phyloP scores from a whole-genome alignment of 495 filamentous ascomycete species.

The Xylaria palmicola region DNA sequence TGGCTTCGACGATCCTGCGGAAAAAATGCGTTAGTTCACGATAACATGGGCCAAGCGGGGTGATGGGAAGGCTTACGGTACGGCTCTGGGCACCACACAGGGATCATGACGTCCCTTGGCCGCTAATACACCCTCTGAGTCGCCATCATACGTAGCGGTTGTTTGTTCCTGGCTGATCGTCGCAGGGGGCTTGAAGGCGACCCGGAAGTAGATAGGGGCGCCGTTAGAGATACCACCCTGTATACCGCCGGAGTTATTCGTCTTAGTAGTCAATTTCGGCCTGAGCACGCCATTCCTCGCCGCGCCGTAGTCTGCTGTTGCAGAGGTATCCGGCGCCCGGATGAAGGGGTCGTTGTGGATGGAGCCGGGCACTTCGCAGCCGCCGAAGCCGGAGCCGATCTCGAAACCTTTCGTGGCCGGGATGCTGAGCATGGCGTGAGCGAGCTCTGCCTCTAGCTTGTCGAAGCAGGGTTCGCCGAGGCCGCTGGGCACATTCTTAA shows the following conservation, averaged over 20 bases:
- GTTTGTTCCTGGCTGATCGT: conserved; percentile 91
- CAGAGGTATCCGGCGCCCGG: conserved; percentile 39
- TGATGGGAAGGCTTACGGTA: not conserved
- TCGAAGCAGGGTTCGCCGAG: conserved; percentile 95
- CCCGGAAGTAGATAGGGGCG: conserved; percentile 89
- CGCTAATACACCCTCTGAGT: conserved; percentile 71
- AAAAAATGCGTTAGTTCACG: not conserved
- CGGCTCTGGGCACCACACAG: conserved; percentile 77
- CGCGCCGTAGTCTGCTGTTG: conserved; percentile 38
- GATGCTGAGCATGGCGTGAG: conserved; percentile 95
- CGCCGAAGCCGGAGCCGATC: conserved; percentile 90
- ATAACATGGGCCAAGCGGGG: not conserved
- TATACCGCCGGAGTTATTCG: conserved; percentile 95
- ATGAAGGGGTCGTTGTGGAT: conserved; percentile 93
- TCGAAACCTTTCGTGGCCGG: conserved; percentile 98
- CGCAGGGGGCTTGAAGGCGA: conserved; percentile 93
- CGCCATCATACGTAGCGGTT: conserved; percentile 76
- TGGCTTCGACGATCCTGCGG: conserved; percentile 78
- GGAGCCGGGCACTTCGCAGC: conserved; percentile 84
- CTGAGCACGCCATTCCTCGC: conserved; percentile 37
- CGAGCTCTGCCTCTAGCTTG: conserved; percentile 91
- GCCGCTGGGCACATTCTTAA: conserved; percentile 83
- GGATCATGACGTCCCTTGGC: conserved; percentile 97
- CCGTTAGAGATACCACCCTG: conserved; percentile 98
- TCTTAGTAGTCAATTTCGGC: conserved; percentile 74